These are phyloP conservation scores for Chaetothyriales sp. DNA, from an alignment of 2,329 filamentous ascomycete species.

Conservation along the genomic window DNA sequence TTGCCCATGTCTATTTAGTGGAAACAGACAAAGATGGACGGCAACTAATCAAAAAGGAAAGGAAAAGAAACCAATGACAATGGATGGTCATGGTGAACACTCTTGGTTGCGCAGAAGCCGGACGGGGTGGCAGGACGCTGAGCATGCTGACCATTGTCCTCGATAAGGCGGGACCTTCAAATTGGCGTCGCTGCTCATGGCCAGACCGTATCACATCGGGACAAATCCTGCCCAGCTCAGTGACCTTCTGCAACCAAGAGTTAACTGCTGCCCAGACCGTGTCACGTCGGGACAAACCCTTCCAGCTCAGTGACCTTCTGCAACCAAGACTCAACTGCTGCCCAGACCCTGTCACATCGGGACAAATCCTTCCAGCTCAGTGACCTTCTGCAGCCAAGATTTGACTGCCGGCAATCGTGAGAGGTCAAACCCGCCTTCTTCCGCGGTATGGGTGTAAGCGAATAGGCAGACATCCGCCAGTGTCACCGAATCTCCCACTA, in stretches of 20 bases:
- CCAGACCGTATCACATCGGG: background rate
- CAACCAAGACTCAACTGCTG: too few relatives aligned
- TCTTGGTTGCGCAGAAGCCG: too few relatives aligned
- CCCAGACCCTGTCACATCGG: background rate
- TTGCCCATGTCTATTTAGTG: background rate
- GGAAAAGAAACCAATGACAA: background rate
- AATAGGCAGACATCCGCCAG: constrained; percentile 6
- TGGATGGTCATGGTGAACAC: background rate
- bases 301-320: too few relatives aligned
- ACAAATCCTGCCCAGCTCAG: too few relatives aligned
- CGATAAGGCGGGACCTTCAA: background rate
- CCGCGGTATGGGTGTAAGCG: constrained; percentile 6
- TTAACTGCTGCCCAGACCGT: background rate
- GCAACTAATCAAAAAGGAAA: background rate
- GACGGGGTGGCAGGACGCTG: background rate
- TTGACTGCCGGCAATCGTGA: constrained; percentile 2
- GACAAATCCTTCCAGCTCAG: background rate
- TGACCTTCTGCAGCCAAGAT: constrained; percentile 2
- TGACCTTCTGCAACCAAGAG: too few relatives aligned
- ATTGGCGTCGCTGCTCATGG: too few relatives aligned
- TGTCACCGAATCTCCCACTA: constrained; percentile 4
- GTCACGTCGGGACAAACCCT: background rate
- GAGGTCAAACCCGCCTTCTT: constrained; percentile 4
- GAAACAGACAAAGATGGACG: background rate
- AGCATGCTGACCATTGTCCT: background rate